Percentiles rank a stretch among this genome's conserved stretches.
phyloP scores from a whole-genome alignment of 192 early-diverging fungal species.

The Podila horticola region DNA sequence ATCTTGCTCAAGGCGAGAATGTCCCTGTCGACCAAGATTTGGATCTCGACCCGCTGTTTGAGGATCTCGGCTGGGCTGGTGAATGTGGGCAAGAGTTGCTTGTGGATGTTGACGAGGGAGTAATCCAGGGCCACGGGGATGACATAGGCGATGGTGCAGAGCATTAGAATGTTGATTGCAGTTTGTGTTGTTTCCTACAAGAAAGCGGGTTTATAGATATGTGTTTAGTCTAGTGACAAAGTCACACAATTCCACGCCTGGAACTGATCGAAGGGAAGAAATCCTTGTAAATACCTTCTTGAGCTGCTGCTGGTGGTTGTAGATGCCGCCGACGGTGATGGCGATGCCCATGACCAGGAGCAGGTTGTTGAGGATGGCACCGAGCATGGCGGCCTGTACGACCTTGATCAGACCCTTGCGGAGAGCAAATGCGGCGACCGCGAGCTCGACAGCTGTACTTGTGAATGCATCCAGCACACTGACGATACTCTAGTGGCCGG shows the following conservation, averaged over 20 bases:
- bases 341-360: slow-evolving; percentile 71
- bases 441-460: slow-evolving; percentile 52
- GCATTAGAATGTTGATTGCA: slow-evolving; percentile 31
- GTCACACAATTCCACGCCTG: no score
- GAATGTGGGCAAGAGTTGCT: background rate
- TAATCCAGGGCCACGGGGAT: slow-evolving; percentile 27
- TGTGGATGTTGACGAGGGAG: slow-evolving; percentile 6
- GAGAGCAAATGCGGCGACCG: slow-evolving; percentile 44
- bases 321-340: slow-evolving; percentile 26
- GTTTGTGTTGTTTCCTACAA: slow-evolving; percentile 39
- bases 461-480: slow-evolving; percentile 53
- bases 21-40: slow-evolving; percentile 6
- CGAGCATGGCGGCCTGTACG: slow-evolving; percentile 73
- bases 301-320: slow-evolving; percentile 23
- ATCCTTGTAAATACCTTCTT: slow-evolving; percentile 25
- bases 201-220: no score
- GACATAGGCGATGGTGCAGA: slow-evolving; percentile 33
- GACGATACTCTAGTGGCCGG: slow-evolving; percentile 19
- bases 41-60: background rate
- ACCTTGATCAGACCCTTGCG: slow-evolving; percentile 33
- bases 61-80: background rate
- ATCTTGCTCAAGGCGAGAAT: slow-evolving; percentile 31
- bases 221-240: no score
- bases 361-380: slow-evolving; percentile 93
- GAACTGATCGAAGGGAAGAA: background rate